Base-by-base conservation (phyloP, 768 basidiomycete genomes). In the Lyophyllum semitale region DNA sequence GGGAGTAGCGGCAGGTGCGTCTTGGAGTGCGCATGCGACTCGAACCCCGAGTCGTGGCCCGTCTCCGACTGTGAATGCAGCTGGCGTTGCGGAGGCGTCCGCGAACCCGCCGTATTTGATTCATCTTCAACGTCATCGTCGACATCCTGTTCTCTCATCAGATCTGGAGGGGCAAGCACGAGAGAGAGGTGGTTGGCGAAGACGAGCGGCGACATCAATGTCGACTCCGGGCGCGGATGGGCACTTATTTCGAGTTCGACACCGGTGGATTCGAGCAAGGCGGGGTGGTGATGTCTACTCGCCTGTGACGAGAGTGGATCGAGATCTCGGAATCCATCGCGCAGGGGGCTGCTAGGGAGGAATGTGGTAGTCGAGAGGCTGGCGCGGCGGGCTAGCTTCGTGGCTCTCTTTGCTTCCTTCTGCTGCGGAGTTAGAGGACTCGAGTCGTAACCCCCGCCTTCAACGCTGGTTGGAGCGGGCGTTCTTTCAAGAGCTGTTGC, bases 181-280 rank as follows among this genome's bases (percentile, higher is more conserved):
- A 50, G 8, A 1, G 55, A 57, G 18, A 38, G 13, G 3, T 48
- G 51, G 15, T 54, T 43, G 4, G 55, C 47, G 27, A 55, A 60
- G 20, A 60, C 51, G n/a, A 60, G 42, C 1, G 59, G 59, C n/a
- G 59, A 60, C 25, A 55, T 23, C 18, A 54, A 29, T 3, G 29
- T 51, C 23, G 58, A 55, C 18, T 54, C 37, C 2, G 50, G 51
- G 37, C 45, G 53, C 8, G 25, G 25, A 12, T 26, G 40, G 30
- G 33, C n/a, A n/a, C n/a, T n/a, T n/a, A n/a, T n/a, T n/a, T n/a
- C n/a, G n/a, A 35, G 4, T 4, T 35, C 11, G 13, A 13, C 33
- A 35, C n/a, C n/a, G n/a, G 33, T 35, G 33, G 33, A 15, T 6
- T 35, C 33, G 49, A 26, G 32, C 25, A 25, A 9, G 29, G 47